Evolutionary conservation across 176 grass and related monocot genomes (phyloP), one percentile per base, ranked within the genome.

Genomic region (Triticum turgidum): DNA sequence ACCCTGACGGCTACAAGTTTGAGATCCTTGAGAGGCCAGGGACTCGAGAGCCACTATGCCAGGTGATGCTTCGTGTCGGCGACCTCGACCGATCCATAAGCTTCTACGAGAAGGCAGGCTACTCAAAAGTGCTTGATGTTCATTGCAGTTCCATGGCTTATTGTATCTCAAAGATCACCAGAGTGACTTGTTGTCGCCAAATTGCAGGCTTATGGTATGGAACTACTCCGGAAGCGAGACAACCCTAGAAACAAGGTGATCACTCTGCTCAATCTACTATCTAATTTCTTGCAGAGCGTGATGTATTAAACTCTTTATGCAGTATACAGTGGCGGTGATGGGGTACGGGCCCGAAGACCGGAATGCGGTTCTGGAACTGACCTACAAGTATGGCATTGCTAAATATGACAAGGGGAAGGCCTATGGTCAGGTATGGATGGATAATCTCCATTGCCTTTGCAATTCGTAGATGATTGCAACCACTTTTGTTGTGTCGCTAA

Each of bases 1-100:
- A 93, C 18, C 94, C 94, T 4, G 91, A 96, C 21, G 91, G 91
- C 73, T 96, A 96, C 88, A 96, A 93, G 61, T 96, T 96, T 51
- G 94, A 96, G 89, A 90, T 96, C 86, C 78, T 96, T 1, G 85
- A 96, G 88, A 91, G 91, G 79, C 87, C 83, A 3, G 74, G 78
- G 61, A 91, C 94, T 68, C 91, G 81, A 0, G 93, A 93, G 84
- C 86, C 93, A 1, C 25, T 95, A 35, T 93, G 93, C 70, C 89
- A 95, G 91, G 89, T 95, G 65, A 95, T 95, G 94, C 87, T 95
- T 41, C 89, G 87, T 0, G 91, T 95, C 11, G 82, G 89, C 39
- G 62, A 95, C 14, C 89, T 93, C 80, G 87, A 93, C 42, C 89
- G 52, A 5, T 85, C 93, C 73, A 91, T 93, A 80, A 77, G 79